These are phyloP conservation scores for Bondarzewia mesenterica DNA, from an alignment of 1,284 basidiomycete genomes.

Conservation along the genomic window DNA sequence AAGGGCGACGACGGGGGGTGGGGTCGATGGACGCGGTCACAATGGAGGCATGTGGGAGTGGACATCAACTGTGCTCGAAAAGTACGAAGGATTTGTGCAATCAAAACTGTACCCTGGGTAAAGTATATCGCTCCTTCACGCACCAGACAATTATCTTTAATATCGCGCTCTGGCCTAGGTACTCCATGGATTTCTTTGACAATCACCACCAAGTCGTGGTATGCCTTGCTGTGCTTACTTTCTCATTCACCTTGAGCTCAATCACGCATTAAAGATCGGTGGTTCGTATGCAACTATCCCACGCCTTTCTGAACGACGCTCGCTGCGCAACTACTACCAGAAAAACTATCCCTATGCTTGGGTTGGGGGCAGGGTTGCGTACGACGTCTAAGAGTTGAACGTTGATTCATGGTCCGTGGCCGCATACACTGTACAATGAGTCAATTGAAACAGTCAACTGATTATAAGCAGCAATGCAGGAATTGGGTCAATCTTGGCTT, in stretches of 20 bases:
- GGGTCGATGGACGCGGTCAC: conserved; percentile 44
- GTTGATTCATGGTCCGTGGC: no score
- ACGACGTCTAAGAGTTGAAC: conserved; percentile 38
- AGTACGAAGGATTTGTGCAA: conserved; percentile 67
- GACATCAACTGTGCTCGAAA: conserved; percentile 78
- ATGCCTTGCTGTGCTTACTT: conserved; percentile 24
- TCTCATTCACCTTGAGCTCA: neutral
- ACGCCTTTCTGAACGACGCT: conserved; percentile 66
- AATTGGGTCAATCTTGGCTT: no score
- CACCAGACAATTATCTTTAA: neutral
- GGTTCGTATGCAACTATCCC: conserved; percentile 89
- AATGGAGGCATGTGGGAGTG: conserved; percentile 99
- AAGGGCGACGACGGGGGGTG: conserved; percentile 58
- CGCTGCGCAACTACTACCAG: conserved; percentile 82
- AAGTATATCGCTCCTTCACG: conserved; percentile 11
- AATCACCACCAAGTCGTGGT: conserved; percentile 79
- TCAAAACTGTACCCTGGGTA: conserved; percentile 81
- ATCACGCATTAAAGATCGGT: conserved; percentile 70
- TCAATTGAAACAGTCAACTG: neutral
- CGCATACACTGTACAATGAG: neutral
- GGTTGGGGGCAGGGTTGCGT: conserved; percentile 65
- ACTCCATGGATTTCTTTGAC: conserved; percentile 88
- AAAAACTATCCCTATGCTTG: conserved; percentile 71
- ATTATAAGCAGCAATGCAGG: no score
- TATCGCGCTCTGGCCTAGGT: conserved; percentile 33